Percentiles rank a stretch among this genome's conserved stretches.
These are phyloP conservation scores for Saksenaea vasiformis DNA, from an alignment of 371 early-diverging fungal species.

Conservation along the genomic window DNA sequence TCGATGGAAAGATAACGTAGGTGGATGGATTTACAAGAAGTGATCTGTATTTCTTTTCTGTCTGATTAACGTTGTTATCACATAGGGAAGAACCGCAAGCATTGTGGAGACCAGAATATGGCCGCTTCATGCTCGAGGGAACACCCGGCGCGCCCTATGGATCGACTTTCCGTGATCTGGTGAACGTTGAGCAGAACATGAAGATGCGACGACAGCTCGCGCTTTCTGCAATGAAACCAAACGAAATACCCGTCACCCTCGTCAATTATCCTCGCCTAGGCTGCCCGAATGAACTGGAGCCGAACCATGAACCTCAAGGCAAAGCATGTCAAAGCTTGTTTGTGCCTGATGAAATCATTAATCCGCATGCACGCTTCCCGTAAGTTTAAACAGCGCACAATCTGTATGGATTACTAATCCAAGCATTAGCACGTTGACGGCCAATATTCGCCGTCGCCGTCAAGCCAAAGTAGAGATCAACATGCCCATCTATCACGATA, in stretches of 20 bases:
- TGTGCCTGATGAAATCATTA: constrained; percentile 93
- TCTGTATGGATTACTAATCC: neutral
- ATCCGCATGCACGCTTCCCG: constrained; percentile 95
- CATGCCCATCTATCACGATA: constrained; percentile 81
- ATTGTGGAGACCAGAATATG: constrained; percentile 96
- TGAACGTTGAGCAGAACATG: constrained; percentile 92
- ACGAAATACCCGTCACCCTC: constrained; percentile 80
- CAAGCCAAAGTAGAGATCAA: constrained; percentile 93
- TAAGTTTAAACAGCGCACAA: constrained; percentile 38
- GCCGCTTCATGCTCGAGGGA: constrained; percentile 94
- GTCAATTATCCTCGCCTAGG: constrained; percentile 94
- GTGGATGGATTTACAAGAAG: neutral
- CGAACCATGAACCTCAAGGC: constrained; percentile 71
- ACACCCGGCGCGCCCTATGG: constrained; percentile 95
- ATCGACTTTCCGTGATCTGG: constrained; percentile 77
- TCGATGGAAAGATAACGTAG: constrained; percentile 40
- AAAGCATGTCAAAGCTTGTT: constrained; percentile 81
- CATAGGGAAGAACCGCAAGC: constrained; percentile 52
- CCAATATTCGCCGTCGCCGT: constrained; percentile 93
- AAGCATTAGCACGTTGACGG: constrained; percentile 80
- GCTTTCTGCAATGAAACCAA: constrained; percentile 57
- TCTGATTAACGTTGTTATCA: neutral
- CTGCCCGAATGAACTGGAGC: constrained; percentile 70
- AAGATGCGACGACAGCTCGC: constrained; percentile 77
- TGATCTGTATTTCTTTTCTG: neutral